Conservation (phyloP, 495 filamentous ascomycete species). For the Hypoxylon perforatum region DNA sequence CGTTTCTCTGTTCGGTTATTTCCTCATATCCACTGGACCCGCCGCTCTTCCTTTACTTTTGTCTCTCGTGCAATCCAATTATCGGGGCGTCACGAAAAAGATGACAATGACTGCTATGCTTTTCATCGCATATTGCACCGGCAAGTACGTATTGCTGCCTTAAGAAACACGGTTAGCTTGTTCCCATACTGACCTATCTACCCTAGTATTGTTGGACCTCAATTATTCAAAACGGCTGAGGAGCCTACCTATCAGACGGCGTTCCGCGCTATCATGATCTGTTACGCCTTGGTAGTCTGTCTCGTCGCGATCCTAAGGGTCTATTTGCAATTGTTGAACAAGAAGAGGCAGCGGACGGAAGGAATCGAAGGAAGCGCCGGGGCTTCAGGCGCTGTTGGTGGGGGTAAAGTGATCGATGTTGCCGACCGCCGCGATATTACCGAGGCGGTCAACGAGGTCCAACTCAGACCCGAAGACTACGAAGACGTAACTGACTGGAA, state of each 20-base stretch:
- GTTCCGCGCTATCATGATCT: slow-evolving; percentile 64
- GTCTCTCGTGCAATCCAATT: slow-evolving; percentile 63
- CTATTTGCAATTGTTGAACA: slow-evolving; percentile 57
- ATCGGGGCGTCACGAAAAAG: slow-evolving; percentile 79
- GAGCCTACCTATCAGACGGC: slow-evolving; percentile 55
- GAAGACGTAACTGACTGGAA: slow-evolving; percentile 63
- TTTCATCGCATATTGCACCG: slow-evolving; percentile 72
- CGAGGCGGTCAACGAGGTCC: slow-evolving; percentile 42
- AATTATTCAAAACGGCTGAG: slow-evolving; percentile 46
- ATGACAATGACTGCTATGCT: slow-evolving; percentile 72
- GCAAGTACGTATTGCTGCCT: slow-evolving; percentile 64
- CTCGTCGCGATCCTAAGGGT: slow-evolving; percentile 53
- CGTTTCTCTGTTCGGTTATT: slow-evolving; percentile 48
- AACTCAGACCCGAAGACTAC: slow-evolving; percentile 61
- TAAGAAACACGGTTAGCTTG: slow-evolving; percentile 29
- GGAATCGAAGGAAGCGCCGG: slow-evolving; percentile 54
- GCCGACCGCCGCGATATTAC: slow-evolving; percentile 48
- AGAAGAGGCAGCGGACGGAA: slow-evolving; percentile 51
- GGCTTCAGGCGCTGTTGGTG: slow-evolving; percentile 57
- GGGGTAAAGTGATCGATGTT: slow-evolving; percentile 51
- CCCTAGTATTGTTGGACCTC: slow-evolving; percentile 45
- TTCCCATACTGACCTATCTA: slow-evolving; percentile 10
- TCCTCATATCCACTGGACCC: slow-evolving; percentile 48
- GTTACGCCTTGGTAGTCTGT: slow-evolving; percentile 57
- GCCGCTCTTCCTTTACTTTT: slow-evolving; percentile 47